Evolutionary conservation across 371 early-diverging fungal genomes (phyloP), one percentile per base, ranked within the genome.

Genomic region (Syncephalis fuscata): DNA sequence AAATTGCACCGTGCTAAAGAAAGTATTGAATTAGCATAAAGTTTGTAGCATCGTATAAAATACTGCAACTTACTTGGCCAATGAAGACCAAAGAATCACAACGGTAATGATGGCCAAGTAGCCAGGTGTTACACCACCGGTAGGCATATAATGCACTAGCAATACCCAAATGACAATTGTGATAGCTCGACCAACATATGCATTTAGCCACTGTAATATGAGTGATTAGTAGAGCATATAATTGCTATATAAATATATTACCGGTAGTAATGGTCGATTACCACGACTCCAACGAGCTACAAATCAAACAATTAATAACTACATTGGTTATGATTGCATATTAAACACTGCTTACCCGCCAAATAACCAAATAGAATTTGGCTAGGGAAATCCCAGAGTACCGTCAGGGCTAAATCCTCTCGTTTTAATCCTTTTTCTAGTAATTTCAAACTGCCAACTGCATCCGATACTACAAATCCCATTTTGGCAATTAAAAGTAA

Each of bases 341-440:
- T 7, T 32, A 32, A 32, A 32, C 11, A 32, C 11, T 32, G 11
- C 53, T 84, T 80, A 17, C 93, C 98, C 0, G 92, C 94, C 62
- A 88, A 90, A 60, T 91, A 94, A 2, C 98, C 98, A 66, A 95
- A 88, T 50, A 92, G 65, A 45, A 97, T 77, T 61, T 97, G 93
- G 44, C 92, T 68, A 0, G 98, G 98, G 50, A 97, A 97, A 60
- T 95, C 94, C 32, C 94, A 75, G 46, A 97, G 61, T 0, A 88
- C 92, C 0, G 92, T 78, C 21, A 92, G 61, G 0, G 92, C 95
- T 53, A 95, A 59, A 52, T 94, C 92, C 59, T 97, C 96, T 61
- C 90, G 87, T 27, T 81, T 78, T 60, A 94, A 80, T 1, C 98
- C 96, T 48, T 82, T 83, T 57, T 97, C 98, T 9, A 97, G 64